A percentile compares a stretch with the other conserved stretches of the same genome.
These are phyloP conservation scores for Chernovozyma sophiae-reginae DNA, from an alignment of 1,139 yeast genomes.

Conservation along the genomic window DNA sequence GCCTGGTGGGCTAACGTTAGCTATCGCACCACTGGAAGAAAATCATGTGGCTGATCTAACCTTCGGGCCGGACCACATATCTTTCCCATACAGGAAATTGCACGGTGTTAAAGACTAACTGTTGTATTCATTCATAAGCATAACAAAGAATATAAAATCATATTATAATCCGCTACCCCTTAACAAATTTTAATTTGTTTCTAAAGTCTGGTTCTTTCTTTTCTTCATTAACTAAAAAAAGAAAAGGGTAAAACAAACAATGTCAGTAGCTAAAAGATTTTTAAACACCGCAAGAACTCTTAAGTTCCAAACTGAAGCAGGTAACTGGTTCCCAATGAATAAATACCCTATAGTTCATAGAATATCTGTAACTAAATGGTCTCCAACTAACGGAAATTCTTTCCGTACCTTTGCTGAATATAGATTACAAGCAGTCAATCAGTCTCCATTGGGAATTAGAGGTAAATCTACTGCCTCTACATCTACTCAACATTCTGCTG, in stretches of 20 bases:
- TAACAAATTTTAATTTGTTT: not conserved
- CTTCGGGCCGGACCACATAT: slow-evolving; percentile 1
- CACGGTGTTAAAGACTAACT: not conserved
- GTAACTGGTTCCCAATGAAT: slow-evolving; percentile 17
- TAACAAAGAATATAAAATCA: not conserved
- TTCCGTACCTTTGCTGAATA: slow-evolving; percentile 55
- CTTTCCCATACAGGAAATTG: not conserved
- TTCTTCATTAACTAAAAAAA: not conserved
- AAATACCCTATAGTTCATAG: slow-evolving; percentile 17
- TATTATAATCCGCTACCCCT: too few species aligned
- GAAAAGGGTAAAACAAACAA: not conserved
- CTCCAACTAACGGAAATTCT: slow-evolving; percentile 35
- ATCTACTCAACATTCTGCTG: not conserved
- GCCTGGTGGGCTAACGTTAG: too few species aligned
- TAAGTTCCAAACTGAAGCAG: slow-evolving; percentile 22
- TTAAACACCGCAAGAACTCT: slow-evolving; percentile 12
- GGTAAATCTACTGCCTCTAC: slow-evolving; percentile 9
- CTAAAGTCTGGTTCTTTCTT: not conserved
- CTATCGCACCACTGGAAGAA: slow-evolving; percentile 5
- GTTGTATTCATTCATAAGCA: too few species aligned
- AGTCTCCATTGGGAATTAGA: slow-evolving; percentile 43
- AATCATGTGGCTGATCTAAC: not conserved
- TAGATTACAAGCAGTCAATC: slow-evolving; percentile 47
- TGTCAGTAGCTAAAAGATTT: slow-evolving; percentile 9
- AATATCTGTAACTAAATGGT: slow-evolving; percentile 24